These are phyloP conservation scores for Thalassiosira allenii DNA, from an alignment of 352 stramenopile genomes.

Conservation along the genomic window DNA sequence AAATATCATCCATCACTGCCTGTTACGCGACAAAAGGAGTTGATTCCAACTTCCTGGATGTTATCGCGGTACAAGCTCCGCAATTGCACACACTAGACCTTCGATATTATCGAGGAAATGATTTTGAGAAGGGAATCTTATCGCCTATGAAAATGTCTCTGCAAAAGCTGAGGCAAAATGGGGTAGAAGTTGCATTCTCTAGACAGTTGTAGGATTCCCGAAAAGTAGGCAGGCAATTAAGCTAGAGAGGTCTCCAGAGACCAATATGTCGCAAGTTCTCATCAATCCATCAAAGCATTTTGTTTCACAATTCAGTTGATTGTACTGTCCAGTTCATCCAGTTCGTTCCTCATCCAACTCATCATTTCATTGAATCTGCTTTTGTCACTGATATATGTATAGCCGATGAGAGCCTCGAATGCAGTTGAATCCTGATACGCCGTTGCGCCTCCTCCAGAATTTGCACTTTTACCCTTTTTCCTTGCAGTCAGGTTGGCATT, in stretches of 20 bases:
- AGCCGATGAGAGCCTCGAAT: constrained; percentile 83
- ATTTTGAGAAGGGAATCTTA: constrained; percentile 7
- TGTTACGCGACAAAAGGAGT: constrained; percentile 28
- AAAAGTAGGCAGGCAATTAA: not conserved
- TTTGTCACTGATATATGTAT: constrained; percentile 78
- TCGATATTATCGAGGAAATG: constrained; percentile 26
- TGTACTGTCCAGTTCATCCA: constrained; percentile 68
- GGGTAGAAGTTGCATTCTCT: constrained; percentile 32
- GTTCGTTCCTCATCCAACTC: constrained; percentile 61
- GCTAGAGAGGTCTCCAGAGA: not conserved
- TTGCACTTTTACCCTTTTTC: constrained; percentile 59
- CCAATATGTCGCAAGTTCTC: not conserved
- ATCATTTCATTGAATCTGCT: constrained; percentile 74
- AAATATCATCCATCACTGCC: constrained; percentile 39
- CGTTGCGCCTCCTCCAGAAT: constrained; percentile 31
- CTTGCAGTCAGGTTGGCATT: constrained; percentile 70
- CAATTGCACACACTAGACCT: constrained; percentile 44
- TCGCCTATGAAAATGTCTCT: constrained; percentile 38
- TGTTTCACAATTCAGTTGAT: constrained; percentile 31
- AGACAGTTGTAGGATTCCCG: not conserved
- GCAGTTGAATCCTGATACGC: constrained; percentile 84
- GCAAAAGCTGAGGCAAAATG: constrained; percentile 40
- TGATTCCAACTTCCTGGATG: constrained; percentile 33
- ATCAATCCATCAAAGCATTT: not conserved
- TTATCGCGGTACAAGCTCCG: constrained; percentile 22